phyloP scores from a whole-genome alignment of 257 asterid genomes.

The Solanum piurae region DNA sequence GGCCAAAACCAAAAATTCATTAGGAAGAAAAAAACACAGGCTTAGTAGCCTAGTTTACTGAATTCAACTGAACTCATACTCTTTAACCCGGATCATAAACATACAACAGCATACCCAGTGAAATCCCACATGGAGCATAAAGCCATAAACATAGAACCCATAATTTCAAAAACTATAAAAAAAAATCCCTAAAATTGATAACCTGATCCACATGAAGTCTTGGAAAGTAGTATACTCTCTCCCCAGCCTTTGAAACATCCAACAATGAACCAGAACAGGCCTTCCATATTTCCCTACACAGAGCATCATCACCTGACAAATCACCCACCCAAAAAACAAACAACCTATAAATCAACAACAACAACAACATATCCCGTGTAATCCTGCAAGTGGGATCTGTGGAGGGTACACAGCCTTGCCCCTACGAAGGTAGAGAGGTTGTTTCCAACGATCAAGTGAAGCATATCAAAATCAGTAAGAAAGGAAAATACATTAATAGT shows the following conservation, averaged over 20 bases:
- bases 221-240: constrained; percentile 57
- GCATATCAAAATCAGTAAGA: neutral
- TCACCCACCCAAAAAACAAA: neutral
- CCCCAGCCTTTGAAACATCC: constrained; percentile 45
- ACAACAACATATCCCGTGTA: neutral
- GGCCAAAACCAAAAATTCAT: constrained; percentile 8
- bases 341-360: neutral
- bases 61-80: neutral
- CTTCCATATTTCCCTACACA: constrained; percentile 50
- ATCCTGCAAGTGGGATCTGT: neutral
- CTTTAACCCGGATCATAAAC: neutral
- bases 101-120: neutral
- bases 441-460: neutral
- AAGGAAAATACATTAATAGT: neutral
- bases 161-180: neutral
- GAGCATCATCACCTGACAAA: constrained; percentile 18
- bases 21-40: neutral
- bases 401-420: neutral
- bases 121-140: neutral
- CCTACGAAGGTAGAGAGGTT: neutral
- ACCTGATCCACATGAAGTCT: constrained; percentile 76
- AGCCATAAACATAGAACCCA: neutral
- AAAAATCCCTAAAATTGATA: neutral
- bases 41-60: neutral
- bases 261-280: constrained; percentile 69